Evolutionary conservation across 1,139 yeast species (phyloP).

Genomic region (Pichia sp.): DNA sequence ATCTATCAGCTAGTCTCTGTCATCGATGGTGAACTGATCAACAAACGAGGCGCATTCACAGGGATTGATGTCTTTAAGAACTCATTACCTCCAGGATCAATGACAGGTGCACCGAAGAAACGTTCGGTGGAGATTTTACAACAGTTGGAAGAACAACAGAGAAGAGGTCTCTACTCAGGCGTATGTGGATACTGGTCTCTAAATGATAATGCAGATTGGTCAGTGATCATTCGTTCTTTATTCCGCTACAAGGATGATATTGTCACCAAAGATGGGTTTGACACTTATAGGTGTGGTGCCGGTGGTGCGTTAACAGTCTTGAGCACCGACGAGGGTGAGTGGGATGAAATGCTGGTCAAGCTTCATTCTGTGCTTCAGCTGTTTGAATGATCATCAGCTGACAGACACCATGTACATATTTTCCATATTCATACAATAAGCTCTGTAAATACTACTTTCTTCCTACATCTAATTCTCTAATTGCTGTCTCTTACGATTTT

Average conservation of each 20-base stretch:
- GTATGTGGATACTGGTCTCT: conserved; percentile 94
- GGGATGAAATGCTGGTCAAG: conserved; percentile 88
- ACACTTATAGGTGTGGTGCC: conserved; percentile 84
- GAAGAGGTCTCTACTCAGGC: conserved; percentile 90
- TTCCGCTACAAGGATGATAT: conserved; percentile 54
- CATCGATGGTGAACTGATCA: conserved; percentile 55
- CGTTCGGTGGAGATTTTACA: conserved; percentile 82
- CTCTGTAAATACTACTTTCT: background rate
- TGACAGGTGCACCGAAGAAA: conserved; percentile 99
- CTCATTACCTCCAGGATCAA: conserved; percentile 94
- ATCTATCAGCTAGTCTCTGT: conserved; percentile 91
- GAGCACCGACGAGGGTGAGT: conserved; percentile 74
- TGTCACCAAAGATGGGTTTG: conserved; percentile 27
- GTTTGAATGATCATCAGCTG: conserved; percentile 28
- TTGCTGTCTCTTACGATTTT: conserved; percentile 20
- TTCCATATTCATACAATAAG: background rate
- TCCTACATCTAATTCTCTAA: conserved; percentile 15
- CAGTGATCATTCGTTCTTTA: conserved; percentile 84
- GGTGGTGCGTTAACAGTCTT: conserved; percentile 97
- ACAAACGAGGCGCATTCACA: conserved; percentile 36
- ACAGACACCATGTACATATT: background rate
- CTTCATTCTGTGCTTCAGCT: conserved; percentile 71
- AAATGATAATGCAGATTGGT: conserved; percentile 90
- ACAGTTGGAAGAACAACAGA: conserved; percentile 37
- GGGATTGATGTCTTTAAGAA: conserved; percentile 77